These are phyloP conservation scores for Mollisiaceae sp. DNA, from an alignment of 2,329 filamentous ascomycete species.

Conservation along the genomic window DNA sequence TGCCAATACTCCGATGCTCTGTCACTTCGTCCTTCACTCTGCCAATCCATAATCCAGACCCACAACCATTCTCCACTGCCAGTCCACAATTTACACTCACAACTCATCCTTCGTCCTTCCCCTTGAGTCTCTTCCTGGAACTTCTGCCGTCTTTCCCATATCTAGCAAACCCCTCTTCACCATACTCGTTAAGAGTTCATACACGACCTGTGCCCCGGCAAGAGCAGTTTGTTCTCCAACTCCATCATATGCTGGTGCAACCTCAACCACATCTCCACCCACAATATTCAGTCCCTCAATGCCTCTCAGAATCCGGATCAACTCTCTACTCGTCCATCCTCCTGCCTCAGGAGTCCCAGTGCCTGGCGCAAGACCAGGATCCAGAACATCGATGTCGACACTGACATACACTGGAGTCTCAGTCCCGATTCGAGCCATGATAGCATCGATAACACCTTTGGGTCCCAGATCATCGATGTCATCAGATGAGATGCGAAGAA, in stretches of 20 bases:
- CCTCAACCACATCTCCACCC: slow-evolving; percentile 89
- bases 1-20: not conserved
- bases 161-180: slow-evolving; percentile 61
- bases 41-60: not conserved
- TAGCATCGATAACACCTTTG: slow-evolving; percentile 70
- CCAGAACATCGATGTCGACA: slow-evolving; percentile 81
- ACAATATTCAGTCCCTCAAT: slow-evolving; percentile 85
- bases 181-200: slow-evolving; percentile 81
- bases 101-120: slow-evolving; percentile 36
- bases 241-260: slow-evolving; percentile 84
- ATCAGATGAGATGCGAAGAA: slow-evolving; percentile 79
- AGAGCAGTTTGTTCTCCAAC: slow-evolving; percentile 80
- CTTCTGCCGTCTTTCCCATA: slow-evolving; percentile 40
- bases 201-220: slow-evolving; percentile 82
- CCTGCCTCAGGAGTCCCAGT: slow-evolving; percentile 91
- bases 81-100: slow-evolving; percentile 13
- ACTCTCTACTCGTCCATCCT: slow-evolving; percentile 87
- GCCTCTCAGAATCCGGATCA: slow-evolving; percentile 82
- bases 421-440: slow-evolving; percentile 73
- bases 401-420: slow-evolving; percentile 81
- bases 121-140: slow-evolving; percentile 29
- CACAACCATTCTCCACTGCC: slow-evolving; percentile 24
- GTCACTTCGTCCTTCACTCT: too few species aligned
- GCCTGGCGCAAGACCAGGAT: slow-evolving; percentile 72
- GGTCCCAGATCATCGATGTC: slow-evolving; percentile 83